Conservation (phyloP, 1,139 yeast genomes). For the Pichia sp. region DNA sequence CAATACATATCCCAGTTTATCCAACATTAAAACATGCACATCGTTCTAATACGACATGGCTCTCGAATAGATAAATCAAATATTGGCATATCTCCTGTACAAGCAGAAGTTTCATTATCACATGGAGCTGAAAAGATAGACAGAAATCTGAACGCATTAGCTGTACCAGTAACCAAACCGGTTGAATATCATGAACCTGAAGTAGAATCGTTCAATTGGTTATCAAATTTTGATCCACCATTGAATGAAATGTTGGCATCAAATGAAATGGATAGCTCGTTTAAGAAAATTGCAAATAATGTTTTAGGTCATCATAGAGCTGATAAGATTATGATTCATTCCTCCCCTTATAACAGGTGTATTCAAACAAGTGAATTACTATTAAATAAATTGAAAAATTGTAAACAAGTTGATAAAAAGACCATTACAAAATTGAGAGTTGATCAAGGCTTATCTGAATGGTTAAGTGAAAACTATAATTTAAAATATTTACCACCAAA, state of each 20-base stretch:
- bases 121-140: neutral
- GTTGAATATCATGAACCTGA: constrained; percentile 9
- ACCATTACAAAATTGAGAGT: constrained; percentile 24
- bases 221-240: constrained; percentile 31
- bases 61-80: constrained; percentile 26
- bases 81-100: constrained; percentile 13
- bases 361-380: constrained; percentile 64
- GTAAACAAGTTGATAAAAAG: constrained; percentile 2
- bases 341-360: constrained; percentile 88
- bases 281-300: constrained; percentile 20
- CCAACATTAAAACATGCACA: constrained; percentile 21
- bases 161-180: neutral
- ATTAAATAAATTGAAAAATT: constrained; percentile 16
- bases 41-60: constrained; percentile 29
- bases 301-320: constrained; percentile 5
- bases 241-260: constrained; percentile 21
- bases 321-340: constrained; percentile 26
- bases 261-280: constrained; percentile 25
- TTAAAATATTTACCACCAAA: constrained; percentile 34
- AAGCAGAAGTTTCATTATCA: constrained; percentile 6
- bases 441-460: constrained; percentile 35
- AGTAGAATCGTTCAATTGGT: constrained; percentile 22
- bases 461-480: constrained; percentile 34
- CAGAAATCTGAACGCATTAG: neutral
- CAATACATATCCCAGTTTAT: no score